These are phyloP conservation scores for Penicillium griseofulvum DNA, from an alignment of 2,329 filamentous ascomycete species.

Conservation along the genomic window DNA sequence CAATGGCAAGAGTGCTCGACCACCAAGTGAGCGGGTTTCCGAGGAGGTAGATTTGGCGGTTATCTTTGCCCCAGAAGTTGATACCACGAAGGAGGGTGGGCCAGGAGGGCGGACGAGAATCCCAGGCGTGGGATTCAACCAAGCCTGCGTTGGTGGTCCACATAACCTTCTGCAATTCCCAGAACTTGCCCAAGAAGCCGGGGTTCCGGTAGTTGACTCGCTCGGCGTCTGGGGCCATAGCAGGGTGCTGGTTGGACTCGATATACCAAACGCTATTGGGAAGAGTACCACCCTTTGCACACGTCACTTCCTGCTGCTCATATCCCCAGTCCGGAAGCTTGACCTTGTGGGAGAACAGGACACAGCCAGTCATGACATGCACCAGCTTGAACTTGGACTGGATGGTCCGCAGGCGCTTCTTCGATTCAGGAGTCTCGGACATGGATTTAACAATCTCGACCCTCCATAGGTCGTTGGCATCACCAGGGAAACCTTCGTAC, in stretches of 20 bases:
- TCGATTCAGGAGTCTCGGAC: constrained; percentile 74
- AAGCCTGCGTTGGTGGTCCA: constrained; percentile 97
- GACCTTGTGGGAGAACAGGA: constrained; percentile 96
- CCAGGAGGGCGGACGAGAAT: constrained; percentile 92
- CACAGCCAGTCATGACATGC: constrained; percentile 95
- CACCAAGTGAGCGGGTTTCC: constrained; percentile 97
- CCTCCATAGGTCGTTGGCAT: constrained; percentile 94
- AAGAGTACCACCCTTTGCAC: constrained; percentile 82
- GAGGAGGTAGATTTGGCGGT: constrained; percentile 93
- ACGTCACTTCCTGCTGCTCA: constrained; percentile 99
- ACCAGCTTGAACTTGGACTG: constrained; percentile 95
- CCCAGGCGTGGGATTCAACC: constrained; percentile 96
- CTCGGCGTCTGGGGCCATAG: constrained; percentile 71
- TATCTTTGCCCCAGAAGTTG: constrained; percentile 96
- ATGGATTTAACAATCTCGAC: constrained; percentile 90
- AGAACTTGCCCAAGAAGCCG: constrained; percentile 96
- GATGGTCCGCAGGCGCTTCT: constrained; percentile 85
- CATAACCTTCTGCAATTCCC: constrained; percentile 96
- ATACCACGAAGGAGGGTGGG: constrained; percentile 89
- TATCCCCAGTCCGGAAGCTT: constrained; percentile 98
- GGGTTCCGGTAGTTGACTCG: constrained; percentile 95
- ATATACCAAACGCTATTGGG: constrained; percentile 98
- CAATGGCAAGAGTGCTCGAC: constrained; percentile 75
- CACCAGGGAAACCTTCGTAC: constrained; percentile 93
- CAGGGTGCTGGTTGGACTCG: constrained; percentile 82